Base-by-base conservation (phyloP, 352 stramenopile genomes). In the Phytophthora europaea region DNA sequence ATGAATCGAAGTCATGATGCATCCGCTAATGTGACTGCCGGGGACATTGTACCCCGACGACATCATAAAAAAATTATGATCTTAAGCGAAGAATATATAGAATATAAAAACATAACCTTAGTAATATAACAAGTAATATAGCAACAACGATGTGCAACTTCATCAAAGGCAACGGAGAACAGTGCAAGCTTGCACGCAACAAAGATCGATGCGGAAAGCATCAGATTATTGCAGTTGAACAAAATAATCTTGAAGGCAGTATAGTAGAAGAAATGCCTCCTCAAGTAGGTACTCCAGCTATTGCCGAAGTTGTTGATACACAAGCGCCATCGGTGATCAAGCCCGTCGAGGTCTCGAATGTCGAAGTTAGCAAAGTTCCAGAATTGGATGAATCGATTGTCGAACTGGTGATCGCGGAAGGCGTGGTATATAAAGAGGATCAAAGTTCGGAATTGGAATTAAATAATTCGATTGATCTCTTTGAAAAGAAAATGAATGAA, bases 251-350 rank as follows among this genome's bases (percentile, higher is more conserved):
- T 51, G 43, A 51, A 51, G n/a, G 4, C n/a, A 74, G 55, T 75
- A 75, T 75, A 75, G 68, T 75, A 66, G 68, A 75, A 70, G 60
- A 75, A 65, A 75, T 75, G 68, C 61, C 68, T 22, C 61, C 68
- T 31, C 60, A 70, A 75, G 16, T 51, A 26, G 8, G 43, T 51
- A 55, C 48, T 34, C 48, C n/a, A 61, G 56, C 61, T 26, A 58
- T 75, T 75, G 43, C 43, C n/a, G 43, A 51, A 23, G 43, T 51
- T 20, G 55, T 75, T 75, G 45, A 75, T 75, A 75, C 53, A 66
- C 61, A 40, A 75, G 61, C 55, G 26, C 60, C 68, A 75, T 70
- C 68, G 68, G 68, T 62, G 54, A 70, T 70, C 43, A 61, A 75
- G 60, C 68, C 68, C 20, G 61, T 70, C 61, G 61, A 75, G 61